Percentiles rank a stretch among this genome's conserved stretches.
Conservation (phyloP, 2,329 filamentous ascomycete genomes). For the Didymella sp. region DNA sequence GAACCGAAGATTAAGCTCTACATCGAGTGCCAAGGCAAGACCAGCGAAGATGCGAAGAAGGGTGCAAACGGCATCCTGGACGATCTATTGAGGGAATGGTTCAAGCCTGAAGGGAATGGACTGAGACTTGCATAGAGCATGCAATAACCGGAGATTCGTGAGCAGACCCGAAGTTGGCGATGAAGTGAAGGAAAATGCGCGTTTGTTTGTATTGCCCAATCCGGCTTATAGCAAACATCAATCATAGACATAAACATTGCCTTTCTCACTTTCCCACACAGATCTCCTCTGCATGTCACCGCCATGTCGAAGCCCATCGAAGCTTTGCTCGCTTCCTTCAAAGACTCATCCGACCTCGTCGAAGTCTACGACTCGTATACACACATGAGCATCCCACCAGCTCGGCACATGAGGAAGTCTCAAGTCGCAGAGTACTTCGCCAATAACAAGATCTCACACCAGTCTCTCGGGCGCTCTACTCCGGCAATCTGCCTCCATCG, state of each 20-base stretch:
- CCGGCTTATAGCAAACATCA: neutral
- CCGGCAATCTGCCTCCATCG: neutral
- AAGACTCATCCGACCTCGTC: neutral
- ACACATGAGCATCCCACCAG: neutral
- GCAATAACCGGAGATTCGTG: neutral
- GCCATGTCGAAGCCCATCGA: neutral
- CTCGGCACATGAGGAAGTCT: neutral
- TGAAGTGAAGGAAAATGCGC: neutral
- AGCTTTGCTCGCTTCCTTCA: neutral
- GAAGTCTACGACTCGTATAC: neutral
- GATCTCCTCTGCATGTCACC: neutral
- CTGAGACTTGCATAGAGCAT: conserved; percentile 41
- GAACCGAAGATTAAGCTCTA: conserved; percentile 72
- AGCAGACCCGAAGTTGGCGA: neutral
- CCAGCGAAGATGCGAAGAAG: conserved; percentile 51
- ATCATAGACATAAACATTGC: neutral
- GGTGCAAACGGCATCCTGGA: conserved; percentile 56
- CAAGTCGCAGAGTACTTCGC: neutral
- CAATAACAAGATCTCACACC: neutral
- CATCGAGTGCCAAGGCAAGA: conserved; percentile 57
- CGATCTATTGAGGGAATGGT: conserved; percentile 59
- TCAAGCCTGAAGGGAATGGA: conserved; percentile 50
- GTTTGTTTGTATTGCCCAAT: neutral
- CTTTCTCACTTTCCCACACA: neutral
- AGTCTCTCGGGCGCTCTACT: neutral